A percentile compares a stretch with the other conserved stretches of the same genome.
These are phyloP conservation scores for Plantago ovata DNA, from an alignment of 257 asterid species.

Conservation along the genomic window DNA sequence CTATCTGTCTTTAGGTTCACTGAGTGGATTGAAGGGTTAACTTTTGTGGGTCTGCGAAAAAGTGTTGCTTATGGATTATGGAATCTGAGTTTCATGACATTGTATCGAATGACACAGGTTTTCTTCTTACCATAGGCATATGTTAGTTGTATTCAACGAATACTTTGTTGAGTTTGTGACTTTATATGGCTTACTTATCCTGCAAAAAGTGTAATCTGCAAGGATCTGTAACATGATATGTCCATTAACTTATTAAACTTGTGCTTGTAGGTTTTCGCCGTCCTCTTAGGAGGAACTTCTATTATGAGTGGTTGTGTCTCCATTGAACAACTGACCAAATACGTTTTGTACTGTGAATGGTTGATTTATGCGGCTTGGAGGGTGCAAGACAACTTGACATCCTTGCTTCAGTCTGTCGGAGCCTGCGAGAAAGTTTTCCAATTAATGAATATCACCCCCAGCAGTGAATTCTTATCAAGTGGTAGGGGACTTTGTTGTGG, in stretches of 20 bases:
- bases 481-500: constrained; percentile 23
- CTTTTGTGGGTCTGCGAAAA: constrained; percentile 39
- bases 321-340: constrained; percentile 53
- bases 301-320: constrained; percentile 34
- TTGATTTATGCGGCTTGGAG: constrained; percentile 63
- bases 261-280: constrained; percentile 38
- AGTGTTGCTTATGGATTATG: constrained; percentile 49
- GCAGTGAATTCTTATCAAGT: constrained; percentile 34
- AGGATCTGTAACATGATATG: constrained; percentile 3
- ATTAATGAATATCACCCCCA: constrained; percentile 41
- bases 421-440: constrained; percentile 52
- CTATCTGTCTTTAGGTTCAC: constrained; percentile 27
- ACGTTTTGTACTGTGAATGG: constrained; percentile 56
- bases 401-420: constrained; percentile 51
- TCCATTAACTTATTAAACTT: constrained; percentile 5
- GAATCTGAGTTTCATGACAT: constrained; percentile 41
- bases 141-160: constrained; percentile 1
- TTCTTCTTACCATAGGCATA: constrained; percentile 14
- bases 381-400: constrained; percentile 48
- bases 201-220: constrained; percentile 3
- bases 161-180: constrained; percentile 16
- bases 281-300: constrained; percentile 46
- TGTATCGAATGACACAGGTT: constrained; percentile 51
- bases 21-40: constrained; percentile 35
- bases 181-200: constrained; percentile 3